These are phyloP conservation scores for Malbranchea cinnamomea DNA, from an alignment of 2,329 filamentous ascomycete genomes.

Conservation along the genomic window DNA sequence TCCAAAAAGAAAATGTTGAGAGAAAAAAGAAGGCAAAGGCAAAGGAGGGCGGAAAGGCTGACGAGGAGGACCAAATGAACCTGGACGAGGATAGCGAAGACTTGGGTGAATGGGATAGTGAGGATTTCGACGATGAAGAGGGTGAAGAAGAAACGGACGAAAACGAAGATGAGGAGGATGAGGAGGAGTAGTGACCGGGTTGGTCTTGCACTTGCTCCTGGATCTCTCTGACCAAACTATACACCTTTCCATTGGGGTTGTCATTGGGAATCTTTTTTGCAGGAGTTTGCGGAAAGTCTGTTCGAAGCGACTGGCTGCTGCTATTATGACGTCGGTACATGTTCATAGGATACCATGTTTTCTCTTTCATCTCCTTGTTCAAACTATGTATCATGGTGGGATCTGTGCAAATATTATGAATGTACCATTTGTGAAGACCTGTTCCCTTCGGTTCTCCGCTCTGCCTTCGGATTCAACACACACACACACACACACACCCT, in stretches of 20 bases:
- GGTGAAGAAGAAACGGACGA: constrained; percentile 33
- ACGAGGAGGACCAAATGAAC: constrained; percentile 30
- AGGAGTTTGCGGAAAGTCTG: neutral
- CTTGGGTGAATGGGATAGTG: constrained; percentile 38
- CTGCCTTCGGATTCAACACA: too few species aligned
- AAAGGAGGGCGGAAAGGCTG: constrained; percentile 29
- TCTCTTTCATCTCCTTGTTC: too few species aligned
- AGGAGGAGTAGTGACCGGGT: constrained; percentile 22
- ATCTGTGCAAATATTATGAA: too few species aligned
- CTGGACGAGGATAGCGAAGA: constrained; percentile 38
- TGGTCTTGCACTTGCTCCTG: neutral
- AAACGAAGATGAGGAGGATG: constrained; percentile 22
- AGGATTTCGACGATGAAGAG: constrained; percentile 33
- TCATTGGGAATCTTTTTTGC: too few species aligned
- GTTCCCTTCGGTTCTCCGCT: too few species aligned
- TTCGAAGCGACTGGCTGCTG: neutral
- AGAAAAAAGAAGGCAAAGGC: constrained; percentile 57
- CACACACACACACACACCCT: too few species aligned
- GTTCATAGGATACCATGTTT: too few species aligned
- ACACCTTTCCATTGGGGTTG: too few species aligned
- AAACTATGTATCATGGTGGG: too few species aligned
- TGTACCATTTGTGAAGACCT: too few species aligned
- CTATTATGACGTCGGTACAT: too few species aligned
- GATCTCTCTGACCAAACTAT: neutral
- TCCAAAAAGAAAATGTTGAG: constrained; percentile 84